Evolutionary conservation across 2,329 filamentous ascomycete genomes (phyloP).

Genomic region (Fusarium lateritium): DNA sequence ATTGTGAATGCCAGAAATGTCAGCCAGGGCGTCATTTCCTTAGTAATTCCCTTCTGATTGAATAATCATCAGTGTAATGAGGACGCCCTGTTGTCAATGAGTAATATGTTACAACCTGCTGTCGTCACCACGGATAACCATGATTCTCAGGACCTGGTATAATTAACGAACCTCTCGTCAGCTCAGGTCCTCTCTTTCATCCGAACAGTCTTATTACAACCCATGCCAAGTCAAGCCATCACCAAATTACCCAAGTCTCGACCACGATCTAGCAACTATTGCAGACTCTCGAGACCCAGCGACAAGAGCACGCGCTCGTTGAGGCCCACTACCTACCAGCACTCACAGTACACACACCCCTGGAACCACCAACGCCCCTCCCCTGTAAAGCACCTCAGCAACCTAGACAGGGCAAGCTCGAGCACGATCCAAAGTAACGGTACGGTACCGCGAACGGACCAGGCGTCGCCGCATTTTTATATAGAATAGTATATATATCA

Average conservation of each 20-base stretch:
- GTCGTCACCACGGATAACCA: slow-evolving; percentile 13
- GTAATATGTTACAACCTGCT: not conserved
- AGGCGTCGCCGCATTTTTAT: slow-evolving; percentile 37
- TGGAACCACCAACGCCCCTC: slow-evolving; percentile 25
- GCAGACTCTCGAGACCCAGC: slow-evolving; percentile 39
- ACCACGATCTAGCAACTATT: slow-evolving; percentile 39
- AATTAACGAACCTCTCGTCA: not conserved
- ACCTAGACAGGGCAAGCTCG: slow-evolving; percentile 37
- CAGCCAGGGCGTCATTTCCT: slow-evolving; percentile 6
- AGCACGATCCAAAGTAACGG: slow-evolving; percentile 44
- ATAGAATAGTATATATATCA: slow-evolving; percentile 47
- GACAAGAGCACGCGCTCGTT: slow-evolving; percentile 35
- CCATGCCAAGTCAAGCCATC: slow-evolving; percentile 28
- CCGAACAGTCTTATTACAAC: not conserved
- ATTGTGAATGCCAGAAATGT: not conserved
- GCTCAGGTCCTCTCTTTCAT: not conserved
- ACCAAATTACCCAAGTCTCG: slow-evolving; percentile 37
- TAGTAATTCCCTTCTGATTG: not conserved
- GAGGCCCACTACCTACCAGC: slow-evolving; percentile 10
- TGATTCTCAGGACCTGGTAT: not conserved
- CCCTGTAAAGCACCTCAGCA: slow-evolving; percentile 40
- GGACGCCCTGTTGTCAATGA: not conserved
- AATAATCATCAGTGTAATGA: not conserved
- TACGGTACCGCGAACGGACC: slow-evolving; percentile 39
- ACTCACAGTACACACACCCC: slow-evolving; percentile 30